Evolutionary conservation across 805 yeast species (phyloP).

Genomic region (Spathaspora girioi): DNA sequence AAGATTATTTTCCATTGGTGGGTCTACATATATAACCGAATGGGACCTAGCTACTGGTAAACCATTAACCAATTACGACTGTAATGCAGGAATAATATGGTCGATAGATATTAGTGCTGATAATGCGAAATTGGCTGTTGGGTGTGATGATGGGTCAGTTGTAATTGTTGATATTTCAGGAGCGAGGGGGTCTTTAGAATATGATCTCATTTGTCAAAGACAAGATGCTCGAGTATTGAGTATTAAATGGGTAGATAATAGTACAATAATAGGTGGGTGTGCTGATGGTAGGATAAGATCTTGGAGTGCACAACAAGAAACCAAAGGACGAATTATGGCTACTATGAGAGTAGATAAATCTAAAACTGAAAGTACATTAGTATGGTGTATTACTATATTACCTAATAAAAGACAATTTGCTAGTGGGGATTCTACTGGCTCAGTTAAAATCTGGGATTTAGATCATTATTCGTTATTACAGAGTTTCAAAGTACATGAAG

Average conservation of each 20-base stretch:
- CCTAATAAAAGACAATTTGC: conserved; percentile 69
- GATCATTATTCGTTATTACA: conserved; percentile 73
- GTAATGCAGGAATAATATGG: conserved; percentile 95
- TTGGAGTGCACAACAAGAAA: conserved; percentile 55
- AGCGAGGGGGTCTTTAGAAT: conserved; percentile 80
- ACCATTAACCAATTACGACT: conserved; percentile 74
- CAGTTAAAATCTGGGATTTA: conserved; percentile 89
- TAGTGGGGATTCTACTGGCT: conserved; percentile 96
- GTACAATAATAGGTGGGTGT: conserved; percentile 83
- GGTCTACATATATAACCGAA: conserved; percentile 85
- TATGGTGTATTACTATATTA: conserved; percentile 78
- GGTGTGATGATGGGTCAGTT: conserved; percentile 93
- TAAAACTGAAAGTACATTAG: conserved; percentile 79
- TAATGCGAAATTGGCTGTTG: conserved; percentile 71
- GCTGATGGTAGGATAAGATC: conserved; percentile 89
- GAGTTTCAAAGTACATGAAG: conserved; percentile 80
- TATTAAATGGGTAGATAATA: conserved; percentile 69
- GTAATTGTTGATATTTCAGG: conserved; percentile 82
- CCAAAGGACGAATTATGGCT: conserved; percentile 66
- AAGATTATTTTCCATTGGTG: conserved; percentile 89
- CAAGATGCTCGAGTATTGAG: conserved; percentile 80
- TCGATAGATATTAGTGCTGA: conserved; percentile 64
- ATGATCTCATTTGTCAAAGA: conserved; percentile 70
- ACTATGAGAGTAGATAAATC: conserved; percentile 92
- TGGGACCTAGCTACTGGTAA: conserved; percentile 80